These are phyloP conservation scores for Pezicula neosporulosa DNA, from an alignment of 2,329 filamentous ascomycete species.

Conservation along the genomic window DNA sequence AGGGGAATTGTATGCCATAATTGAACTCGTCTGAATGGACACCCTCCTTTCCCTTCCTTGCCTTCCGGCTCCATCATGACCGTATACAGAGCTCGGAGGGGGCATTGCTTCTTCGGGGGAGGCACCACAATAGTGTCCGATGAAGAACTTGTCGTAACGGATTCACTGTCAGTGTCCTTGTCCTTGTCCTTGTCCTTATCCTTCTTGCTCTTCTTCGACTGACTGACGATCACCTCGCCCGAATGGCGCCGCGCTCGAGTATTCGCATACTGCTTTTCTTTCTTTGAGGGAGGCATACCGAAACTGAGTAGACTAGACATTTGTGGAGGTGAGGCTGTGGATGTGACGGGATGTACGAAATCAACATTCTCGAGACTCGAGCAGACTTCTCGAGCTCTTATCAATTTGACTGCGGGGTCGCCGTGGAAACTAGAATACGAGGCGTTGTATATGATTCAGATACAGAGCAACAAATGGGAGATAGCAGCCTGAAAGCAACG, in stretches of 20 bases:
- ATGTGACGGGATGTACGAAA: too few relatives aligned
- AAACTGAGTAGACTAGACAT: too few relatives aligned
- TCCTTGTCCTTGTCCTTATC: slow-evolving; percentile 22
- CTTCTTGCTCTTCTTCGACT: slow-evolving; percentile 17
- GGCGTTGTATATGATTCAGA: too few relatives aligned
- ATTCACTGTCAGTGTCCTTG: too few relatives aligned
- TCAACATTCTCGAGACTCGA: too few relatives aligned
- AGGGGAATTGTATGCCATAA: slow-evolving; percentile 25
- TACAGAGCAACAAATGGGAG: neutral
- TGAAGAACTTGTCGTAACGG: slow-evolving; percentile 7
- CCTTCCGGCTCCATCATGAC: slow-evolving; percentile 17
- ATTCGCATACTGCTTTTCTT: slow-evolving; percentile 23
- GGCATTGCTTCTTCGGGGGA: slow-evolving; percentile 17
- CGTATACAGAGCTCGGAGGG: slow-evolving; percentile 21
- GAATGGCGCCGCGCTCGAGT: slow-evolving; percentile 17
- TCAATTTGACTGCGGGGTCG: slow-evolving; percentile 5
- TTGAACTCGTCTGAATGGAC: slow-evolving; percentile 21
- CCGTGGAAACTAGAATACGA: too few relatives aligned
- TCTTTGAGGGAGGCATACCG: slow-evolving; percentile 19
- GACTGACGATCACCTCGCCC: slow-evolving; percentile 9
- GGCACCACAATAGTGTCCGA: slow-evolving; percentile 7
- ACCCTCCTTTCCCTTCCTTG: slow-evolving; percentile 11
- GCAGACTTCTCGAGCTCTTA: neutral
- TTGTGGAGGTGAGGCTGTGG: too few relatives aligned
- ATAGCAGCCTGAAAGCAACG: slow-evolving; percentile 2